Conservation (phyloP, 1,284 basidiomycete genomes). For the Singerocomus rubriflavus region DNA sequence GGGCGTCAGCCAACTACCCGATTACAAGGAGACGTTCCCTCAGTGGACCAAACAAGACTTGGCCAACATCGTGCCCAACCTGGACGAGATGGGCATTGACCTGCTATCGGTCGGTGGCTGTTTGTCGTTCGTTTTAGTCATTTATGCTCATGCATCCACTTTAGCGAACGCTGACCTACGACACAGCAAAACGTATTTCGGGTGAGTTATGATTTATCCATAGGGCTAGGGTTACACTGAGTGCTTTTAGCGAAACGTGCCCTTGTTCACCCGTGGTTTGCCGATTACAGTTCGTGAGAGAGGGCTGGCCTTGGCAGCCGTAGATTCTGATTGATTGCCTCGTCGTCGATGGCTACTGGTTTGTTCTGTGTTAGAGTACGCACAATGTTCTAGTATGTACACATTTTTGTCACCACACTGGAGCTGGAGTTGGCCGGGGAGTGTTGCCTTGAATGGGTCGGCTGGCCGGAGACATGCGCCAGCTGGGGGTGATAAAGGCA, state of each 20-base stretch:
- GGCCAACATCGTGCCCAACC: slow-evolving; percentile 58
- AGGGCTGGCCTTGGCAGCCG: neutral
- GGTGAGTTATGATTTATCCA: slow-evolving; percentile 45
- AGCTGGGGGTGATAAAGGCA: slow-evolving; percentile 25
- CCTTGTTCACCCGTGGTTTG: slow-evolving; percentile 80
- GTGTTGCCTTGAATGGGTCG: too few relatives aligned
- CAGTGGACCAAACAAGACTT: slow-evolving; percentile 84
- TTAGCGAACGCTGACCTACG: slow-evolving; percentile 84
- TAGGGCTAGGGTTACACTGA: slow-evolving; percentile 11
- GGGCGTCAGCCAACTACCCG: slow-evolving; percentile 84
- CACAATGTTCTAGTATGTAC: slow-evolving; percentile 25
- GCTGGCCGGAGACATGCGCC: slow-evolving; percentile 15
- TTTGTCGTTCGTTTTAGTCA: neutral
- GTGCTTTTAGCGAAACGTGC: slow-evolving; percentile 73
- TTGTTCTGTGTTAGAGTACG: slow-evolving; percentile 21
- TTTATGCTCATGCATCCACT: slow-evolving; percentile 5
- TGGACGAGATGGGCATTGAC: slow-evolving; percentile 75
- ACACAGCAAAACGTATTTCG: slow-evolving; percentile 92
- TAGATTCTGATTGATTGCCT: neutral
- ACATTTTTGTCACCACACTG: slow-evolving; percentile 4
- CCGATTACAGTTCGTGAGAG: slow-evolving; percentile 42
- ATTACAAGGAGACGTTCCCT: slow-evolving; percentile 97
- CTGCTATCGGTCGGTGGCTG: slow-evolving; percentile 61
- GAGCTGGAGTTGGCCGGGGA: too few relatives aligned
- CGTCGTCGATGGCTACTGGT: neutral